These are phyloP conservation scores for Suillus subaureus DNA, from an alignment of 768 basidiomycete genomes.

Conservation along the genomic window DNA sequence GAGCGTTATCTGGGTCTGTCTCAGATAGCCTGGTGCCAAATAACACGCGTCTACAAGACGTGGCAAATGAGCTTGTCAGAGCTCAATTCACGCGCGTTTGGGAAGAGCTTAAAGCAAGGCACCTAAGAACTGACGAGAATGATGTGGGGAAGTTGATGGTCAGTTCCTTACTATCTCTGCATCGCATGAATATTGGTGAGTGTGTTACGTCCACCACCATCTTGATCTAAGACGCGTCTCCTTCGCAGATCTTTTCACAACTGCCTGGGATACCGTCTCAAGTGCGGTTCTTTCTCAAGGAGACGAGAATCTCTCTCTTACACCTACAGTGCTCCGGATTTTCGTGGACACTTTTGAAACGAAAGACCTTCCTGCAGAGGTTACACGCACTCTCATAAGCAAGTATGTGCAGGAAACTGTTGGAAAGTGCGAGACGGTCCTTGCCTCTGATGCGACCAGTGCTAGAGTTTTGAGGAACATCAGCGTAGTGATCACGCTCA, in stretches of 20 bases:
- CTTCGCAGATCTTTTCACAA: constrained; percentile 46
- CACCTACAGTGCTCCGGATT: constrained; percentile 1
- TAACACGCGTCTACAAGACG: constrained; percentile 7
- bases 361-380: constrained; percentile 48
- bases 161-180: constrained; percentile 38
- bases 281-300: constrained; percentile 15
- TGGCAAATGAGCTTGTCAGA: constrained; percentile 36
- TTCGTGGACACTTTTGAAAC: constrained; percentile 10
- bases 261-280: constrained; percentile 49
- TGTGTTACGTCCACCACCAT: constrained; percentile 11
- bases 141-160: constrained; percentile 47
- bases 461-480: constrained; percentile 19
- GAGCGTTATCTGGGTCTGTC: constrained; percentile 5
- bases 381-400: constrained; percentile 15
- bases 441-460: constrained; percentile 14
- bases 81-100: constrained; percentile 51
- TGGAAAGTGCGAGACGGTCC: constrained; percentile 29
- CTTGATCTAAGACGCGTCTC: neutral
- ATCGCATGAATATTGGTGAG: constrained; percentile 30
- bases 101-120: constrained; percentile 45
- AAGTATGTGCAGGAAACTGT: constrained; percentile 26
- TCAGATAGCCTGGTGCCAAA: constrained; percentile 11
- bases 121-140: constrained; percentile 48
- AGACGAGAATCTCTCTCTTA: constrained; percentile 2
- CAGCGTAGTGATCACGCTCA: constrained; percentile 41